Conservation (phyloP, 73 alveolate species). For the Paramecium tetraurelia region DNA sequence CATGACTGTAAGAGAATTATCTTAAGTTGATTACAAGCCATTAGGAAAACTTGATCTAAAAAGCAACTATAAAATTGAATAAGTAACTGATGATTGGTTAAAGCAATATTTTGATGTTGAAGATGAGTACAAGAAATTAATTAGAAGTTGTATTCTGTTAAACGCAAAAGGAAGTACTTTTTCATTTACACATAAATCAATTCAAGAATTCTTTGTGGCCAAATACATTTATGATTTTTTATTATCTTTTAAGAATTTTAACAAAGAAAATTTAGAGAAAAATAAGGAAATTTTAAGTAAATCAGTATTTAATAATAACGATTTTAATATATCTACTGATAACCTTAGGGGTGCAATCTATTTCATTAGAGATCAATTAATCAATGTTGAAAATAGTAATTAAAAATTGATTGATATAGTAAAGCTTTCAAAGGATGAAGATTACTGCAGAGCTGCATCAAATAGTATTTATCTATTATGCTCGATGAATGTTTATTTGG, state of each 20-base stretch:
- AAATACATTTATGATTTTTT: background rate
- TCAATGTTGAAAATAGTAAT: background rate
- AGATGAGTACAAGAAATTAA: background rate
- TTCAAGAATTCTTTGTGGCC: background rate
- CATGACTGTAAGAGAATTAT: background rate
- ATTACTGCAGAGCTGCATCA: background rate
- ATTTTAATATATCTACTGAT: background rate
- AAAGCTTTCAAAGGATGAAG: background rate
- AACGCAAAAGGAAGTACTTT: background rate
- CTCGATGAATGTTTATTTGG: background rate
- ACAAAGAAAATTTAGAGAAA: background rate
- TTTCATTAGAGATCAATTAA: background rate
- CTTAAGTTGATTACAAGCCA: background rate
- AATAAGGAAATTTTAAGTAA: background rate
- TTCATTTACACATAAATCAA: constrained; percentile 26
- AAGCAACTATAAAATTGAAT: background rate
- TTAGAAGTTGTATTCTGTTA: background rate
- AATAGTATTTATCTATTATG: background rate
- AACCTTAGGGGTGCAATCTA: background rate
- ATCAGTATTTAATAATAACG: background rate
- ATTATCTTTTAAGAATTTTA: background rate
- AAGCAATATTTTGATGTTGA: background rate
- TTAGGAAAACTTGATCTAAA: background rate
- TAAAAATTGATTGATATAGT: background rate
- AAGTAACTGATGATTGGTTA: background rate